Evolutionary conservation across 2,329 filamentous ascomycete species (phyloP).

Genomic region (Penicillium sp.): DNA sequence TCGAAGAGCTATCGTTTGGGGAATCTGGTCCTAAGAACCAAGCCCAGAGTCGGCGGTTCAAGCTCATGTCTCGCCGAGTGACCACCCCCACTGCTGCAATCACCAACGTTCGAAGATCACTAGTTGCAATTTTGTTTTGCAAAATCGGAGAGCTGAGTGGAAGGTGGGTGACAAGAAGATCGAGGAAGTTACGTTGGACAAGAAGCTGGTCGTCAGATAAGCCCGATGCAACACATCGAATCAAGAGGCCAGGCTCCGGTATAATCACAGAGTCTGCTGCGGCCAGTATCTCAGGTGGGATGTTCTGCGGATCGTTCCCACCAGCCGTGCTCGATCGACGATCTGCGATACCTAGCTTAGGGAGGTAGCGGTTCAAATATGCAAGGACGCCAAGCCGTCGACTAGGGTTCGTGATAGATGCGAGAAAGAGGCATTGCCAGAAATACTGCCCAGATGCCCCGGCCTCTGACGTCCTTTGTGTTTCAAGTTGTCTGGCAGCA

Average conservation of each 20-base stretch:
- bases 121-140: slow-evolving; percentile 68
- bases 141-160: slow-evolving; percentile 81
- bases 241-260: slow-evolving; percentile 84
- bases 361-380: slow-evolving; percentile 77
- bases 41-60: slow-evolving; percentile 91
- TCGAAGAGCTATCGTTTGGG: slow-evolving; percentile 35
- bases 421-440: slow-evolving; percentile 97
- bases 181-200: slow-evolving; percentile 90
- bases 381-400: slow-evolving; percentile 83
- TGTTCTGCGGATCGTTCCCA: slow-evolving; percentile 27
- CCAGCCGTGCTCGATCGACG: slow-evolving; percentile 32
- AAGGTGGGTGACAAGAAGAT: slow-evolving; percentile 85
- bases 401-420: slow-evolving; percentile 84
- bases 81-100: slow-evolving; percentile 85
- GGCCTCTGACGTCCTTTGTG: slow-evolving; percentile 50
- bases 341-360: slow-evolving; percentile 59
- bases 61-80: slow-evolving; percentile 87
- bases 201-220: slow-evolving; percentile 83
- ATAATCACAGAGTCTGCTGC: slow-evolving; percentile 53
- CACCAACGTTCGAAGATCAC: slow-evolving; percentile 79
- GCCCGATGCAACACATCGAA: slow-evolving; percentile 90
- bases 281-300: slow-evolving; percentile 32
- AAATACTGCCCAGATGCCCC: slow-evolving; percentile 78
- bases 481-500: slow-evolving; percentile 56
- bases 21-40: slow-evolving; percentile 86